These are phyloP conservation scores for Scheffersomyces parashehatae DNA, from an alignment of 1,139 yeast genomes.

Conservation along the genomic window DNA sequence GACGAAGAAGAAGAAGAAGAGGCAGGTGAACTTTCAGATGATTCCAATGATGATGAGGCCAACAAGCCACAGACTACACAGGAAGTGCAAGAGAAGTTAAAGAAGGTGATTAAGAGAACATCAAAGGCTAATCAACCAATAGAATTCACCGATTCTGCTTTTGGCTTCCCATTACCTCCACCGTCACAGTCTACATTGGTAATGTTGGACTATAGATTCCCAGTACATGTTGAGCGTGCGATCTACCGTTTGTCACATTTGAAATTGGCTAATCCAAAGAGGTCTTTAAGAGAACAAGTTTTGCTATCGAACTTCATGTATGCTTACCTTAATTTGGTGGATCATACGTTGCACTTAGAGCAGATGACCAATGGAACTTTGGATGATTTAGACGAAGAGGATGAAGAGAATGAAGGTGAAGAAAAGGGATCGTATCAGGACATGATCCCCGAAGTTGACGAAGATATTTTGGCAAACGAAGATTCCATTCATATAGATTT, in stretches of 20 bases:
- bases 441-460: conserved; percentile 12
- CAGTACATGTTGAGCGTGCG: conserved; percentile 94
- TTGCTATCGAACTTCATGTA: conserved; percentile 94
- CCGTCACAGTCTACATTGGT: conserved; percentile 71
- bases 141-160: conserved; percentile 77
- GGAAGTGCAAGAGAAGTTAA: conserved; percentile 49
- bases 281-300: conserved; percentile 91
- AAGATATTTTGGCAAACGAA: conserved; percentile 9
- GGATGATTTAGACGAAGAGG: conserved; percentile 10
- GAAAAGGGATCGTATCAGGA: conserved; percentile 4
- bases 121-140: conserved; percentile 67
- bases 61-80: conserved; percentile 36
- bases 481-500: conserved; percentile 20
- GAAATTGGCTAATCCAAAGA: conserved; percentile 88
- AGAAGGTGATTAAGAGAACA: conserved; percentile 43
- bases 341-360: conserved; percentile 79
- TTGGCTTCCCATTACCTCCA: conserved; percentile 84
- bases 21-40: conserved; percentile 6
- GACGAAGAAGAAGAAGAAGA: conserved; percentile 1
- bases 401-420: conserved; percentile 16
- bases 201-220: conserved; percentile 83
- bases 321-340: conserved; percentile 90
- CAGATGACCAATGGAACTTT: conserved; percentile 23
- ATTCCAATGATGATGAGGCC: conserved; percentile 10
- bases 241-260: conserved; percentile 88